These are phyloP conservation scores for Fraxinus baroniana DNA, from an alignment of 305 asterid species.

Conservation along the genomic window DNA sequence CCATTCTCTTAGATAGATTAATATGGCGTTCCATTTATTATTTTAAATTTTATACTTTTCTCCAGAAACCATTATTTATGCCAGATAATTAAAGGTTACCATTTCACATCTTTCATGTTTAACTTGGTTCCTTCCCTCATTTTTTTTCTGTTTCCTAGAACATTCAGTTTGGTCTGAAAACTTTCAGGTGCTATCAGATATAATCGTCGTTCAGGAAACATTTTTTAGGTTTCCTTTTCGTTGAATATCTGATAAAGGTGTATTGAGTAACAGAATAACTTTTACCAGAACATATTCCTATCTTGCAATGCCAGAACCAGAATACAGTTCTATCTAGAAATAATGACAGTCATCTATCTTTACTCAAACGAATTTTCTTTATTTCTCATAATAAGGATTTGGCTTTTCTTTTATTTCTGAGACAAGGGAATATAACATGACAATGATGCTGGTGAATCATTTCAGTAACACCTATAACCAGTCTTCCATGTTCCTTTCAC, in stretches of 20 bases:
- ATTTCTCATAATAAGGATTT: neutral
- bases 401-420: neutral
- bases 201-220: neutral
- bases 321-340: neutral
- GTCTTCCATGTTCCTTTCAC: neutral
- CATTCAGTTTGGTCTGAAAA: neutral
- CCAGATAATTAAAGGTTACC: neutral
- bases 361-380: neutral
- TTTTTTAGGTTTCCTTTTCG: neutral
- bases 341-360: neutral
- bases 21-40: conserved; percentile 25
- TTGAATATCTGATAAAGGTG: neutral
- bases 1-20: conserved; percentile 21
- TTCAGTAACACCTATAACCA: neutral
- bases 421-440: neutral
- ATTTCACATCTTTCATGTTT: neutral
- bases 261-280: neutral
- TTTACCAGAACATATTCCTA: neutral
- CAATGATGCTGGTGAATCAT: neutral
- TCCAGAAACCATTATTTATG: neutral
- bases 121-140: neutral
- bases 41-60: conserved; percentile 5
- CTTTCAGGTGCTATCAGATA: neutral
- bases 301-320: neutral
- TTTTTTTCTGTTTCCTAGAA: neutral